phyloP scores from a whole-genome alignment of 139 green algal genomes.

The Dunaliella primolecta region DNA sequence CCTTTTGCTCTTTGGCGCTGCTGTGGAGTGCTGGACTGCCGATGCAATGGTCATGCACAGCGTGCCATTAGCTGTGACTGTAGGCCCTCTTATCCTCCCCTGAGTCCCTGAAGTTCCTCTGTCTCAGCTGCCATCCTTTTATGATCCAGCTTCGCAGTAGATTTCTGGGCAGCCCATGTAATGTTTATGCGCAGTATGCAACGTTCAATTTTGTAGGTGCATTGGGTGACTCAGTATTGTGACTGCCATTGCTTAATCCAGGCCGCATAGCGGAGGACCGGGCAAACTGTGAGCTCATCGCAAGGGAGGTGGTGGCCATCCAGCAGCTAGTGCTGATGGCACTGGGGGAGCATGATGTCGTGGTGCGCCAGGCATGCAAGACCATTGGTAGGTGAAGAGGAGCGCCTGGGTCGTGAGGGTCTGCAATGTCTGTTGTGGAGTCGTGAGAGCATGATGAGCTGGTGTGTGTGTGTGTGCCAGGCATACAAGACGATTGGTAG shows the following conservation, averaged over 20 bases:
- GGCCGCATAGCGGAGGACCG: conserved; percentile 76
- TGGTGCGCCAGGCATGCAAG: conserved; percentile 66
- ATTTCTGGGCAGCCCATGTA: no score
- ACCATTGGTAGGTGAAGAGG: conserved; percentile 37
- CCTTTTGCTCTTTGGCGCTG: no score
- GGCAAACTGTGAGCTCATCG: conserved; percentile 75
- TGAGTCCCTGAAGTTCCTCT: not conserved
- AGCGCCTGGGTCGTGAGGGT: not conserved
- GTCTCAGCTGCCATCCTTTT: not conserved
- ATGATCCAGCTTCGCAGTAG: not conserved
- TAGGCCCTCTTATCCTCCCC: not conserved
- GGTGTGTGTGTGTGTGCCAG: not conserved
- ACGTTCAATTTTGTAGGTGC: no score
- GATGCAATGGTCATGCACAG: no score
- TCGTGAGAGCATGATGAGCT: not conserved
- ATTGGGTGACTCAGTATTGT: not conserved
- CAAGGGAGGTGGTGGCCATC: conserved; percentile 74
- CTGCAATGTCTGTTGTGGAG: not conserved
- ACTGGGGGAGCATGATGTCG: conserved; percentile 68
- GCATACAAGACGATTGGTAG: no score
- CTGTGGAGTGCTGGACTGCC: no score
- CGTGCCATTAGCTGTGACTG: no score
- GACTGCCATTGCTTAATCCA: conserved; percentile 26
- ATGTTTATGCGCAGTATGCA: no score
- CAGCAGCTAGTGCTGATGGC: conserved; percentile 89